phyloP scores from a whole-genome alignment of 805 yeast species.

The Starmerella lactis-condensi region DNA sequence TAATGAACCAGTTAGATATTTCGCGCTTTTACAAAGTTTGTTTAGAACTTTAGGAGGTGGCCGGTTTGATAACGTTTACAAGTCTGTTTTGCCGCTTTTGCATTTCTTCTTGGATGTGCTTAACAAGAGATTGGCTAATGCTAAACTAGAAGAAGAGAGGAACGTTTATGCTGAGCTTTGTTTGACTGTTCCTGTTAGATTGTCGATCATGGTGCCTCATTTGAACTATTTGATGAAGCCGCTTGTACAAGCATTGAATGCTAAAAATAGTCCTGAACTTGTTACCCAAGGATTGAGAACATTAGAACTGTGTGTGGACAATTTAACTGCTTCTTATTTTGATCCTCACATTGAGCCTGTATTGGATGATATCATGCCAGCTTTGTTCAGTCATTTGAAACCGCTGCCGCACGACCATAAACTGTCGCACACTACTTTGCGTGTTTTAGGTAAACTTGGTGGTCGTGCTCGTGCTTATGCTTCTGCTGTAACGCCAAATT shows the following conservation, averaged over 20 bases:
- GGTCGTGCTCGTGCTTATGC: conserved; percentile 76
- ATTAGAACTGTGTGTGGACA: conserved; percentile 86
- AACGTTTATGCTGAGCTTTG: conserved; percentile 91
- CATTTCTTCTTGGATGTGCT: conserved; percentile 74
- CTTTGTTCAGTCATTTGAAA: conserved; percentile 73
- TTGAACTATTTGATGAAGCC: conserved; percentile 78
- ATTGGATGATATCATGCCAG: conserved; percentile 80
- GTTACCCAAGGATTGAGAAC: conserved; percentile 91
- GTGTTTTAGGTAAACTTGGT: conserved; percentile 87
- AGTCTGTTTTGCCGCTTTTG: conserved; percentile 77
- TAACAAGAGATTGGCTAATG: conserved; percentile 62
- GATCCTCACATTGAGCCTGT: conserved; percentile 97
- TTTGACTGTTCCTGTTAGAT: conserved; percentile 83
- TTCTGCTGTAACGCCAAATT: conserved; percentile 40
- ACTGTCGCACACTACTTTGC: conserved; percentile 82
- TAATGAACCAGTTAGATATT: conserved; percentile 78
- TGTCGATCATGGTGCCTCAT: conserved; percentile 87
- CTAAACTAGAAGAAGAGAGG: conserved; percentile 74
- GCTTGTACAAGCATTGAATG: conserved; percentile 65
- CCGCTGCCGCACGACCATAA: conserved; percentile 92
- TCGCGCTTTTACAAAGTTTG: conserved; percentile 67
- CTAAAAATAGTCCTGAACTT: conserved; percentile 59
- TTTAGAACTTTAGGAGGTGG: conserved; percentile 96
- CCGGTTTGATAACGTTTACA: conserved; percentile 76
- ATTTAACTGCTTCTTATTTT: conserved; percentile 85